phyloP scores from a whole-genome alignment of 352 stramenopile genomes.

The Globisporangium iwayamae region DNA sequence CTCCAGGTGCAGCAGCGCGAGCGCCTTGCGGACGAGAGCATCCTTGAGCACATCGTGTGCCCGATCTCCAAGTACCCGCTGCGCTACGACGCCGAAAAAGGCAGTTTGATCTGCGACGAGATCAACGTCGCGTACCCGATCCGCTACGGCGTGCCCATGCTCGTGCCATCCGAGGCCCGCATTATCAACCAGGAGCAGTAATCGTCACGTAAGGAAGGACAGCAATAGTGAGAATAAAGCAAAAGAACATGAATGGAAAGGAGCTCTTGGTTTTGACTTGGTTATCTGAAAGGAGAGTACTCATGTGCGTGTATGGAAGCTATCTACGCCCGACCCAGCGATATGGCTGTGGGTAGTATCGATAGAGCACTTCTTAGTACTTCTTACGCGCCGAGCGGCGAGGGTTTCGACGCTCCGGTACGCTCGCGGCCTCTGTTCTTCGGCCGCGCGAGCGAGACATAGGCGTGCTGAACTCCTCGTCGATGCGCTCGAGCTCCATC shows the following conservation, averaged over 20 bases:
- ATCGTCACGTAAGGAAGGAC: not conserved
- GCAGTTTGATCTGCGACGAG: conserved; percentile 74
- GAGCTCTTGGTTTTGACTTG: not conserved
- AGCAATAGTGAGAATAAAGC: not conserved
- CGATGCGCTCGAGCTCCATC: conserved; percentile 76
- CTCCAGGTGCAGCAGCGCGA: conserved; percentile 16
- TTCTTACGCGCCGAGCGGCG: conserved; percentile 58
- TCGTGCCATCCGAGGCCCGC: conserved; percentile 72
- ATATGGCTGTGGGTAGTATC: not conserved
- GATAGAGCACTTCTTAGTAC: conserved; percentile 31
- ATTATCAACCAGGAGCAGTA: conserved; percentile 34
- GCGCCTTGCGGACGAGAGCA: conserved; percentile 50
- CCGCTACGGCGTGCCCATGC: conserved; percentile 57
- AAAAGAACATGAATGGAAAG: conserved; percentile 3
- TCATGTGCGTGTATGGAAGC: not conserved
- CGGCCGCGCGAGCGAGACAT: conserved; percentile 43
- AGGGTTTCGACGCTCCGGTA: conserved; percentile 70
- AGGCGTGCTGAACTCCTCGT: conserved; percentile 81
- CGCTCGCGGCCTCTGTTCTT: conserved; percentile 58
- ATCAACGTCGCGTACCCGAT: conserved; percentile 87
- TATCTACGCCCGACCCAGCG: not conserved
- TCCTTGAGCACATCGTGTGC: conserved; percentile 80
- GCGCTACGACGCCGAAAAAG: conserved; percentile 55
- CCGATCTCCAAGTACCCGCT: conserved; percentile 84
- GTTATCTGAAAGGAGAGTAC: not conserved